A percentile compares a stretch with the other conserved stretches of the same genome.
phyloP scores from a whole-genome alignment of 1,284 basidiomycete species.

The Cutaneotrichosporon cyanovorans region DNA sequence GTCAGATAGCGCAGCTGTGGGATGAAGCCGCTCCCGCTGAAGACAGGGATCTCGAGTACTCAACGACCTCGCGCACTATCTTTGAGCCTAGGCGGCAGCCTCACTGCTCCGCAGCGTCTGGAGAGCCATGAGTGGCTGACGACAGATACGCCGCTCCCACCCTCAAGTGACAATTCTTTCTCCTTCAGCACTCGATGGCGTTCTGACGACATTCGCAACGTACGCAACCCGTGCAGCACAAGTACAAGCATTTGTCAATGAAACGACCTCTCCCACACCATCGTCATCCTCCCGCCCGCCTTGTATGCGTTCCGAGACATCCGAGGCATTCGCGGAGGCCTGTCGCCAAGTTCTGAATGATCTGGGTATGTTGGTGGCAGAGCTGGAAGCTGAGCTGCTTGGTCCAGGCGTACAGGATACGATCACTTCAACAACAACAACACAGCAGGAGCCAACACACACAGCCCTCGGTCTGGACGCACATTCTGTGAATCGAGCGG shows the following conservation, averaged over 20 bases:
- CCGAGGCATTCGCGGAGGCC: constrained; percentile 73
- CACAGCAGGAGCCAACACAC: too few species aligned
- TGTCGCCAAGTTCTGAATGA: constrained; percentile 54
- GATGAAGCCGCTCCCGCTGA: too few species aligned
- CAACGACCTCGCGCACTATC: too few species aligned
- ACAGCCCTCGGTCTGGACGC: constrained; percentile 7
- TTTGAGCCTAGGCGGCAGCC: too few species aligned
- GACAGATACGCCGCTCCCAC: constrained; percentile 17
- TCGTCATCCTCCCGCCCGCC: constrained; percentile 9
- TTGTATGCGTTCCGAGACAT: constrained; percentile 51
- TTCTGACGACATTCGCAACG: constrained; percentile 54
- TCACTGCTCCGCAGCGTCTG: too few species aligned
- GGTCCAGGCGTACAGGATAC: background rate
- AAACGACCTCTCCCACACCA: constrained; percentile 23
- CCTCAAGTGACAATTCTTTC: constrained; percentile 52
- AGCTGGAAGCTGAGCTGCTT: constrained; percentile 59
- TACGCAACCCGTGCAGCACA: constrained; percentile 56
- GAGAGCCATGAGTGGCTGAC: background rate
- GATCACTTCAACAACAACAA: too few species aligned
- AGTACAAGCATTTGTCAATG: constrained; percentile 55
- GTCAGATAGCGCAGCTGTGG: too few species aligned
- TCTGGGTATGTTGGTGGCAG: constrained; percentile 64
- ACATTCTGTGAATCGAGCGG: too few species aligned
- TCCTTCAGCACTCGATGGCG: constrained; percentile 55
- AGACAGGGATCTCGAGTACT: too few species aligned